phyloP scores from a whole-genome alignment of 2,329 filamentous ascomycete genomes.

The Neofusicoccum laricinum region DNA sequence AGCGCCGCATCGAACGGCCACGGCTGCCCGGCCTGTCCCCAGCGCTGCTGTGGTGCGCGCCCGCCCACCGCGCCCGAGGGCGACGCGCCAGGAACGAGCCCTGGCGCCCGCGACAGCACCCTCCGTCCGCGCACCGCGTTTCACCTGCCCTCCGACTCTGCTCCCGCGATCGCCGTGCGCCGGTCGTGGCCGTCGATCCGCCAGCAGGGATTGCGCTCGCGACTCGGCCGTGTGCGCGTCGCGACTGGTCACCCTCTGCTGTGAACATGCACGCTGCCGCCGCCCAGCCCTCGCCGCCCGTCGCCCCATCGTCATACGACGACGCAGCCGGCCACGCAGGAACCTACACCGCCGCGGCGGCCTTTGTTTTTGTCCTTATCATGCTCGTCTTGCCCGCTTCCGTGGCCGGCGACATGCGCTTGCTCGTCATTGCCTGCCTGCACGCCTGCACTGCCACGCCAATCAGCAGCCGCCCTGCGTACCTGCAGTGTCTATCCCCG shows the following conservation, averaged over 20 bases:
- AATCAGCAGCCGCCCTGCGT: not conserved
- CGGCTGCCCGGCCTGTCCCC: not conserved
- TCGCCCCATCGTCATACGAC: constrained; percentile 11
- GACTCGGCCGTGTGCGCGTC: not conserved
- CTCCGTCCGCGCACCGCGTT: not conserved
- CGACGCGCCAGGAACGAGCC: not conserved
- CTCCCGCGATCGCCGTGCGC: not conserved
- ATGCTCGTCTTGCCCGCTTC: not conserved
- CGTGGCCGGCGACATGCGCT: not conserved
- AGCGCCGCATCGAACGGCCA: not conserved
- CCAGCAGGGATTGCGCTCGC: constrained; percentile 7
- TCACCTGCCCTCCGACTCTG: not conserved
- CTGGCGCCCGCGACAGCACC: not conserved
- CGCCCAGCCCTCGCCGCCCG: not conserved
- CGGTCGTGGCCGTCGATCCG: not conserved
- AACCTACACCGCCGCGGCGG: not conserved
- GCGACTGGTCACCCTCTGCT: not conserved
- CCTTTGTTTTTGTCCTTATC: not conserved
- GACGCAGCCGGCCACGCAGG: not conserved
- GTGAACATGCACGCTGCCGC: not conserved
- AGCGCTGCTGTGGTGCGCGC: not conserved
- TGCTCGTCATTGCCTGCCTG: constrained; percentile 1
- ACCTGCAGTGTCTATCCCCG: constrained; percentile 2
- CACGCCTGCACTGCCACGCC: not conserved
- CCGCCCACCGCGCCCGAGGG: not conserved